phyloP scores from a whole-genome alignment of 305 asterid species.

The Nicotiana rustica region DNA sequence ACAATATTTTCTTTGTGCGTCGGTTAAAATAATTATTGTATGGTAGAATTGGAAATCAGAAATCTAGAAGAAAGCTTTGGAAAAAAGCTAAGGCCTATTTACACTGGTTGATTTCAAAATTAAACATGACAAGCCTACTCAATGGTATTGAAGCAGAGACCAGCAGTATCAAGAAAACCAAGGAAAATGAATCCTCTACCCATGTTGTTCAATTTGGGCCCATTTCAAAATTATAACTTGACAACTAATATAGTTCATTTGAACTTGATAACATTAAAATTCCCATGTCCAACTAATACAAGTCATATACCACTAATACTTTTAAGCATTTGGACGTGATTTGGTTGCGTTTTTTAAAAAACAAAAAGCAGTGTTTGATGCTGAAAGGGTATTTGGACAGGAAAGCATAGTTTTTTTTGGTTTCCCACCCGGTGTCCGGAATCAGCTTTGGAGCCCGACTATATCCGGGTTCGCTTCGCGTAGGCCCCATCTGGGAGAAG shows the following conservation, averaged over 20 bases:
- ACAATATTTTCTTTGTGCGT: not conserved
- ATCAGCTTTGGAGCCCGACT: no score
- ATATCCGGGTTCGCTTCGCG: no score
- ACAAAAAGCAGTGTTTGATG: no score
- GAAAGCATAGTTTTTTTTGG: no score
- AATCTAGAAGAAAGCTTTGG: not conserved
- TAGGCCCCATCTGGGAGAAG: no score
- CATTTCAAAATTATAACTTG: not conserved
- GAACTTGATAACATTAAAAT: not conserved
- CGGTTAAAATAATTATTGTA: no score
- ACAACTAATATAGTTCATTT: not conserved
- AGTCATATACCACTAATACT: no score
- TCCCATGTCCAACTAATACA: not conserved
- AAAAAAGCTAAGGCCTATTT: not conserved
- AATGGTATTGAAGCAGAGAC: not conserved
- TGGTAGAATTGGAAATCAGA: not conserved
- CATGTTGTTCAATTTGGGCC: not conserved
- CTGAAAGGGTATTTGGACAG: no score
- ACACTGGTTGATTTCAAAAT: conserved; percentile 2
- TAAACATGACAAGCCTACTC: not conserved
- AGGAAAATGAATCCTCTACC: conserved; percentile 10
- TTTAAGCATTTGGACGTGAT: no score
- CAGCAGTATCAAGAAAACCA: not conserved
- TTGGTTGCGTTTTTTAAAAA: no score
- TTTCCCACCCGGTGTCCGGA: no score